These are phyloP conservation scores for Bretschneidera sinensis DNA, from an alignment of 345 rosid genomes.

Conservation along the genomic window DNA sequence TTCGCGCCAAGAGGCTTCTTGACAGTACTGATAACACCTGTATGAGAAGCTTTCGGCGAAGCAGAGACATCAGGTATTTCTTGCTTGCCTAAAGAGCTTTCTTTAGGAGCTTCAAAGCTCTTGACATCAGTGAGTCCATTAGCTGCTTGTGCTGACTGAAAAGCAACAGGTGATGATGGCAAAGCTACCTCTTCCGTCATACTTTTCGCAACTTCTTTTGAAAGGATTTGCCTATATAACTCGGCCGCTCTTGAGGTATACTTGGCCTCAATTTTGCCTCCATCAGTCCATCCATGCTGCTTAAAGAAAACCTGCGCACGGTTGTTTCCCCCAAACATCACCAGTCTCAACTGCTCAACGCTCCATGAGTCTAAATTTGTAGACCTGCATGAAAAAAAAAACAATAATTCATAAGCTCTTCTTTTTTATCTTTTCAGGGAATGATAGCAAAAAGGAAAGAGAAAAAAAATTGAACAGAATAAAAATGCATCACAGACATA, in stretches of 20 bases:
- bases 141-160: conserved; percentile 46
- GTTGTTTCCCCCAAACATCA: conserved; percentile 87
- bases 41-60: conserved; percentile 52
- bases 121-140: conserved; percentile 55
- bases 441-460: background rate
- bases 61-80: conserved; percentile 43
- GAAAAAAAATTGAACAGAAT: too few species aligned
- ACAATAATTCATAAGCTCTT: background rate
- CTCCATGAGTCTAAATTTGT: conserved; percentile 95
- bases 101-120: conserved; percentile 44
- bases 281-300: conserved; percentile 95
- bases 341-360: conserved; percentile 76
- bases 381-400: conserved; percentile 48
- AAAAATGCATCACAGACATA: too few species aligned
- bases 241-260: conserved; percentile 98
- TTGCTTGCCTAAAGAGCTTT: conserved; percentile 38
- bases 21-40: conserved; percentile 44
- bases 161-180: conserved; percentile 65
- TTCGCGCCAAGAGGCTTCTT: conserved; percentile 88
- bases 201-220: conserved; percentile 88
- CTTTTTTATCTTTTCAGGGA: too few species aligned
- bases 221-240: conserved; percentile 68
- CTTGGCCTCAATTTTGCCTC: conserved; percentile 89
- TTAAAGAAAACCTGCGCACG: conserved; percentile 90
- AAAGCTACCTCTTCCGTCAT: conserved; percentile 49